A percentile compares a stretch with the other conserved stretches of the same genome.
These are phyloP conservation scores for Hypoxylon intermedium DNA, from an alignment of 495 filamentous ascomycete genomes.

Conservation along the genomic window DNA sequence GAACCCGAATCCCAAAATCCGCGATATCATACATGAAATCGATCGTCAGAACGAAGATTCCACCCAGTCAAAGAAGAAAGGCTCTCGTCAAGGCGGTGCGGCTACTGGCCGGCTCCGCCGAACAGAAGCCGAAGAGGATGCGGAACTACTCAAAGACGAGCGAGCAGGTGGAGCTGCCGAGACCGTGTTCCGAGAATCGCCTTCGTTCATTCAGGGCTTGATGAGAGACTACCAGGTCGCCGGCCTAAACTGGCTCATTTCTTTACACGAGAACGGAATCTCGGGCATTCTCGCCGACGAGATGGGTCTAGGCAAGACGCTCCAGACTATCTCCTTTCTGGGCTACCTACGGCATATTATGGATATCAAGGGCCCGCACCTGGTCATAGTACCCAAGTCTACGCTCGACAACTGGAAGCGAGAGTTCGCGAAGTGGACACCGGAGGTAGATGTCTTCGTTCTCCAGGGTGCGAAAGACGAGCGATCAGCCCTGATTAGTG, in stretches of 20 bases:
- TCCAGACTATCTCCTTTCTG: constrained; percentile 93
- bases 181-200: constrained; percentile 92
- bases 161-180: constrained; percentile 82
- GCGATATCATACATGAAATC: constrained; percentile 90
- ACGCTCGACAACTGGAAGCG: constrained; percentile 98
- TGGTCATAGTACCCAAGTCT: constrained; percentile 94
- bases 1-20: constrained; percentile 89
- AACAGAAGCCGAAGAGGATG: constrained; percentile 98
- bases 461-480: constrained; percentile 96
- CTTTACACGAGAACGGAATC: constrained; percentile 97
- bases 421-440: constrained; percentile 93
- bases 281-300: constrained; percentile 97
- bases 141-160: constrained; percentile 91
- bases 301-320: constrained; percentile 97
- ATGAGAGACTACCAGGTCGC: constrained; percentile 98
- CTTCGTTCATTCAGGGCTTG: constrained; percentile 80
- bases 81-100: constrained; percentile 83
- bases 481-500: constrained; percentile 84
- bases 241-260: constrained; percentile 97
- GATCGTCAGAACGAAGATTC: constrained; percentile 88
- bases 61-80: constrained; percentile 71
- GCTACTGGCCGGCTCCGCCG: constrained; percentile 78
- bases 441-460: constrained; percentile 92
- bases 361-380: constrained; percentile 89
- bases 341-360: constrained; percentile 92